These are phyloP conservation scores for Ascochyta viciae-villosae DNA, from an alignment of 2,329 filamentous ascomycete genomes.

Conservation along the genomic window DNA sequence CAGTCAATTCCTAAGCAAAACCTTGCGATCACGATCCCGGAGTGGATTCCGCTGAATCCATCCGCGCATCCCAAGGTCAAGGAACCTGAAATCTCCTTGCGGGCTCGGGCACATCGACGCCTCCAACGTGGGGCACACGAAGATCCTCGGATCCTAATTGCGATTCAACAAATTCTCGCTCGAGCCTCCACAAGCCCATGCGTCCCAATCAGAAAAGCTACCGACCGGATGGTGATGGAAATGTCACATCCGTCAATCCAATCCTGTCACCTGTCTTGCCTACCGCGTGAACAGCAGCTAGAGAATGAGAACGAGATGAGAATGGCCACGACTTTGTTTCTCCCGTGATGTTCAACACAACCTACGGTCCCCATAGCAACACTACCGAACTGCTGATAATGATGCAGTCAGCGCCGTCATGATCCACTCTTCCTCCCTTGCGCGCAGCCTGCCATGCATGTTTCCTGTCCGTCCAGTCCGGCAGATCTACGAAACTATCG, in stretches of 20 bases:
- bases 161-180: conserved; percentile 4
- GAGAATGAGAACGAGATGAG: conserved; percentile 1
- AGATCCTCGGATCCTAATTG: conserved; percentile 11
- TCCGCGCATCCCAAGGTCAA: conserved; percentile 1
- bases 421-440: conserved; percentile 11
- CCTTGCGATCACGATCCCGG: conserved; percentile 17
- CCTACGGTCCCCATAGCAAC: conserved; percentile 9
- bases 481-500: not conserved
- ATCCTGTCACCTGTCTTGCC: conserved; percentile 5
- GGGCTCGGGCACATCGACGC: conserved; percentile 11
- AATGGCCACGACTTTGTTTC: conserved; percentile 1
- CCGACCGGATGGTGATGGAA: not conserved
- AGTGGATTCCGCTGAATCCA: conserved; percentile 11
- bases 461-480: not conserved
- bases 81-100: conserved; percentile 7
- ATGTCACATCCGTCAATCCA: not conserved
- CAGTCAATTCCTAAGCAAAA: conserved; percentile 16
- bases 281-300: conserved; percentile 4
- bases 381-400: not conserved
- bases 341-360: conserved; percentile 5
- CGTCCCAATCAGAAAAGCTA: not conserved
- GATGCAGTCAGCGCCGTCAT: conserved; percentile 16
- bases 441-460: conserved; percentile 1
- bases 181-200: conserved; percentile 8
- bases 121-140: conserved; percentile 11